These are phyloP conservation scores for Cavenderia fasciculata DNA, from an alignment of 78 protist genomes.

Conservation along the genomic window DNA sequence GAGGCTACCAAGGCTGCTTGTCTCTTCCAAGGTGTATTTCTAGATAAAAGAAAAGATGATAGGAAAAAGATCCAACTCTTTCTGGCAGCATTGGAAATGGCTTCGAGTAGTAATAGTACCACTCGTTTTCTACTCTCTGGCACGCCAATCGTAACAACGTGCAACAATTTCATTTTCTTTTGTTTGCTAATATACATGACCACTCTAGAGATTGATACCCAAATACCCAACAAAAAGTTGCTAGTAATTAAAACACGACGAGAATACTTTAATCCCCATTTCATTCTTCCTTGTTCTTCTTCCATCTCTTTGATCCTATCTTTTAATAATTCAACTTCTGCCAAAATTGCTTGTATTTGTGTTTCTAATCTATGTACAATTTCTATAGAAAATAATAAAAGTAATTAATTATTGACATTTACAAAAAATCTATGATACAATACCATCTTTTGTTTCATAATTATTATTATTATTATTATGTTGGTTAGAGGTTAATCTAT, in stretches of 20 bases:
- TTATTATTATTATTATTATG: conserved; percentile 7
- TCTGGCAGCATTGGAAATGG: conserved; percentile 72
- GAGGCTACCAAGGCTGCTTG: conserved; percentile 47
- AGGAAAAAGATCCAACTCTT: conserved; percentile 77
- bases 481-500: too few relatives aligned
- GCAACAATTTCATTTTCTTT: conserved; percentile 51
- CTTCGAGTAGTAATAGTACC: conserved; percentile 27
- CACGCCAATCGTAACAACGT: conserved; percentile 51
- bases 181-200: conserved; percentile 71
- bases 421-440: not conserved
- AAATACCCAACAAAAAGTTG: conserved; percentile 50
- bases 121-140: conserved; percentile 50
- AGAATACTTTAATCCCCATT: conserved; percentile 64
- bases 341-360: not conserved
- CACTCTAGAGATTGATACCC: conserved; percentile 56
- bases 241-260: conserved; percentile 40
- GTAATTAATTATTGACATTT: not conserved
- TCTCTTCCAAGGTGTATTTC: conserved; percentile 72
- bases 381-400: not conserved
- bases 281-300: conserved; percentile 31
- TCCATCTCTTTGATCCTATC: conserved; percentile 31
- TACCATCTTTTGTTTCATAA: not conserved
- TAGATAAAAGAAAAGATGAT: conserved; percentile 41
- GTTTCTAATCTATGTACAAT: conserved; percentile 15
- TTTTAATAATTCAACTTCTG: conserved; percentile 37